Conservation (phyloP, 345 rosid genomes). For the Lumnitzera littorea region DNA sequence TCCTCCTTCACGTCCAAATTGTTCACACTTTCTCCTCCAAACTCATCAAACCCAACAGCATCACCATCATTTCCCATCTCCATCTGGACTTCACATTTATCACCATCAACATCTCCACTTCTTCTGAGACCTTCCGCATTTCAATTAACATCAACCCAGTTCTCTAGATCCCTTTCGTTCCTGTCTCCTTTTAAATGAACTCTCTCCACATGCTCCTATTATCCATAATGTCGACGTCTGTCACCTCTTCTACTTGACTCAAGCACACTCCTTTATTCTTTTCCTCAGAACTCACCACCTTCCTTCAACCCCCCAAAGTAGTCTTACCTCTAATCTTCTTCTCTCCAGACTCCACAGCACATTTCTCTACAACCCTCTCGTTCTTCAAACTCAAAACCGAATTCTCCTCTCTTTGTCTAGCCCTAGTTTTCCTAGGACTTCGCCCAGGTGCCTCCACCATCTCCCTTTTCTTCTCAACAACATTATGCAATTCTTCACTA, state of each 20-base stretch:
- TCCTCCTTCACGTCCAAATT: background rate
- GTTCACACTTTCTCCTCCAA: background rate
- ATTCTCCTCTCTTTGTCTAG: slow-evolving; percentile 8
- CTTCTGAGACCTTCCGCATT: background rate
- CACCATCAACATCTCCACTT: background rate
- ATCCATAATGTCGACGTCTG: slow-evolving; percentile 1
- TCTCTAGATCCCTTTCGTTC: background rate
- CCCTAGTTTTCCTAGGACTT: slow-evolving; percentile 16
- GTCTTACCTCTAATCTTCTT: slow-evolving; percentile 15
- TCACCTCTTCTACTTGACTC: slow-evolving; percentile 9
- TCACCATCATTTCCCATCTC: background rate
- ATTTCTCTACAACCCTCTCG: slow-evolving; percentile 3
- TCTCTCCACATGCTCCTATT: slow-evolving; percentile 5
- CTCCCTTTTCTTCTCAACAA: background rate
- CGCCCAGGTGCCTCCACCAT: slow-evolving; percentile 3
- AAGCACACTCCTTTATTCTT: background rate
- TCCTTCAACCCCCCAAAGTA: slow-evolving; percentile 6
- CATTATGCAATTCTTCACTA: background rate
- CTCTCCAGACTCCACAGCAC: slow-evolving; percentile 12
- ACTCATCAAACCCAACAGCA: slow-evolving; percentile 6
- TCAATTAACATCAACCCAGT: background rate
- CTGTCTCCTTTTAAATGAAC: background rate
- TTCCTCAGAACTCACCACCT: slow-evolving; percentile 7
- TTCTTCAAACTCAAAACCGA: background rate
- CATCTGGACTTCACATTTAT: no score